Conservation (phyloP, 768 basidiomycete species). For the Lactarius sanguifluus region DNA sequence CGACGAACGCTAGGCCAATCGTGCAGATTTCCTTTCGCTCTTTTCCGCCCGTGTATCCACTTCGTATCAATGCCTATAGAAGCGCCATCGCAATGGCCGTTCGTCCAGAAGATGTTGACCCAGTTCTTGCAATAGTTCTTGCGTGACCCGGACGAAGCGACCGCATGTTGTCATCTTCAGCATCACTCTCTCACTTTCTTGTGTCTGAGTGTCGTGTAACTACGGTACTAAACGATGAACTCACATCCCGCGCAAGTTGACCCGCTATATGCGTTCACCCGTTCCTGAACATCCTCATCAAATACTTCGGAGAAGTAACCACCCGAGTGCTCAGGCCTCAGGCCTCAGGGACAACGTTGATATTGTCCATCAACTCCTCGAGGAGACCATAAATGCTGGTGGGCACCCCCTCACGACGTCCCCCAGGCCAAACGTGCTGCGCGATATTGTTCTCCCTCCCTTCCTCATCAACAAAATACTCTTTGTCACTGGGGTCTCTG, state of each 20-base stretch:
- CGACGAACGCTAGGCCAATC: constrained; percentile 48
- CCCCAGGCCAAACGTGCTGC: constrained; percentile 81
- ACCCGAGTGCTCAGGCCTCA: constrained; percentile 71
- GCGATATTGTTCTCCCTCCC: constrained; percentile 92
- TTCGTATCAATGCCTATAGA: constrained; percentile 85
- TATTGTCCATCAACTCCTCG: constrained; percentile 92
- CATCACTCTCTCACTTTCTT: constrained; percentile 67
- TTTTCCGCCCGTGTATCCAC: constrained; percentile 73
- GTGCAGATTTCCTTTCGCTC: constrained; percentile 89
- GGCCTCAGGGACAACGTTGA: too few species aligned
- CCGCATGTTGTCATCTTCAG: too few species aligned
- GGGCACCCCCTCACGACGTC: constrained; percentile 92
- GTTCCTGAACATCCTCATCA: constrained; percentile 77
- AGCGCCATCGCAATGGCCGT: constrained; percentile 60
- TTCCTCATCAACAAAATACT: constrained; percentile 62
- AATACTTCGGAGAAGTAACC: constrained; percentile 84
- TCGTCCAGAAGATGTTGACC: constrained; percentile 60
- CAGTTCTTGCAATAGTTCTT: too few species aligned
- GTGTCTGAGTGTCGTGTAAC: constrained; percentile 74
- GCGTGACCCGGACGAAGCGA: too few species aligned
- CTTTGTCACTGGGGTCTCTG: constrained; percentile 45
- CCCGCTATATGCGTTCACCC: constrained; percentile 86
- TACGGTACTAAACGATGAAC: not conserved
- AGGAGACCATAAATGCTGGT: constrained; percentile 92
- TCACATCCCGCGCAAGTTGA: constrained; percentile 55